phyloP scores from a whole-genome alignment of 805 yeast species.

The Candida alai region DNA sequence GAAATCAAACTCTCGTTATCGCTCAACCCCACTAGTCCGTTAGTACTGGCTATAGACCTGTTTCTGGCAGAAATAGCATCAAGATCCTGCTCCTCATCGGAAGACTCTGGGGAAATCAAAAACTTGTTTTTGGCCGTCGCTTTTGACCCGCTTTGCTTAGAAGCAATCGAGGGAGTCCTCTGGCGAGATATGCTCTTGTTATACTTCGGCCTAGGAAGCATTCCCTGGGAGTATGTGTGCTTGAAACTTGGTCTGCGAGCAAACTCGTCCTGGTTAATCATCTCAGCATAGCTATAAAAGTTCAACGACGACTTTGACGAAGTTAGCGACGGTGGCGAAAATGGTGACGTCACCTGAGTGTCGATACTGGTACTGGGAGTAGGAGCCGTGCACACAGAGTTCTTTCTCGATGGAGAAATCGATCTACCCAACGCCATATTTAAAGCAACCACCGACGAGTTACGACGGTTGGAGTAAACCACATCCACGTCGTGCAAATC shows the following conservation, averaged over 20 bases:
- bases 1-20: slow-evolving; percentile 38
- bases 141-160: neutral
- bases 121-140: slow-evolving; percentile 11
- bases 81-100: slow-evolving; percentile 15
- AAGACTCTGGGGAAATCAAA: slow-evolving; percentile 25
- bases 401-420: slow-evolving; percentile 34
- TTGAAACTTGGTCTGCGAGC: slow-evolving; percentile 59
- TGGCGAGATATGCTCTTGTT: neutral
- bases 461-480: slow-evolving; percentile 55
- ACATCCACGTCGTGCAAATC: slow-evolving; percentile 70
- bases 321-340: slow-evolving; percentile 39
- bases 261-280: slow-evolving; percentile 53
- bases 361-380: slow-evolving; percentile 3
- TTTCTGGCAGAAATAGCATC: slow-evolving; percentile 3
- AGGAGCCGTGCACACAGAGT: slow-evolving; percentile 16
- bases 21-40: slow-evolving; percentile 9
- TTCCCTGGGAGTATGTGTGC: slow-evolving; percentile 32
- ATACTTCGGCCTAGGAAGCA: neutral
- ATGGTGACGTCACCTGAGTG: slow-evolving; percentile 18
- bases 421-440: slow-evolving; percentile 48
- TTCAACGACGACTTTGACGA: slow-evolving; percentile 37
- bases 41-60: slow-evolving; percentile 10
- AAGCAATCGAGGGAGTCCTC: neutral
- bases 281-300: slow-evolving; percentile 78
- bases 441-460: slow-evolving; percentile 48